These are phyloP conservation scores for Populus davidiana DNA, from an alignment of 345 rosid genomes.

Conservation along the genomic window DNA sequence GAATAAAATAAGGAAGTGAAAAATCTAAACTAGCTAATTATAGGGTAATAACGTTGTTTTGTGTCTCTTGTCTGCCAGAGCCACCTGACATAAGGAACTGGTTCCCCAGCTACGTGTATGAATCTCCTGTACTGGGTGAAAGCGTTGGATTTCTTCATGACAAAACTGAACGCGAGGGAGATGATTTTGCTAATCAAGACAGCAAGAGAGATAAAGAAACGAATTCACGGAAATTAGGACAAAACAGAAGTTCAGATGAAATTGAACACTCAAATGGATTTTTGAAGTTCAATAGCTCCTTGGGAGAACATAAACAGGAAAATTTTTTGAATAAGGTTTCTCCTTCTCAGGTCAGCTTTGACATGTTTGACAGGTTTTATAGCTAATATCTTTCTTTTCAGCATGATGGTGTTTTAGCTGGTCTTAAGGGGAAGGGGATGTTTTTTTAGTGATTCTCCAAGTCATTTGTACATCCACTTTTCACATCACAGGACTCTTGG, in stretches of 20 bases:
- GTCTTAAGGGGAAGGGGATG: not conserved
- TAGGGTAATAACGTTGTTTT: not conserved
- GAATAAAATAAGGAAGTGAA: not conserved
- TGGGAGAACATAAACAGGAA: not conserved
- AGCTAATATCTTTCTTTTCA: not conserved
- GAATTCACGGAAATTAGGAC: not conserved
- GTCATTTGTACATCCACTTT: not conserved
- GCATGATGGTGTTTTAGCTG: not conserved
- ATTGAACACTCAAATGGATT: conserved; percentile 15
- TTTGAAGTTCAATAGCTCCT: conserved; percentile 4
- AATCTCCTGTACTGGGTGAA: conserved; percentile 39
- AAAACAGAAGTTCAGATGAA: conserved; percentile 6
- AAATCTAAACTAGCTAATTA: not conserved
- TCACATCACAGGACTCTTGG: conserved; percentile 23
- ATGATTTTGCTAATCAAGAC: conserved; percentile 28
- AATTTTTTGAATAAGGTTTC: conserved; percentile 10
- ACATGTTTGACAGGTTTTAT: not conserved
- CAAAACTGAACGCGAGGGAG: conserved; percentile 21
- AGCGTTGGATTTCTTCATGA: conserved; percentile 15
- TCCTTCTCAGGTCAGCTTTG: not conserved
- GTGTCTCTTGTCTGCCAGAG: conserved; percentile 11
- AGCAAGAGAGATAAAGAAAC: conserved; percentile 25
- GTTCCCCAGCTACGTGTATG: conserved; percentile 50
- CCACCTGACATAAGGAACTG: conserved; percentile 48
- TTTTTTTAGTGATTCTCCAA: not conserved